Evolutionary conservation across 2,329 filamentous ascomycete species (phyloP).

Genomic region (Fusarium stilboides): DNA sequence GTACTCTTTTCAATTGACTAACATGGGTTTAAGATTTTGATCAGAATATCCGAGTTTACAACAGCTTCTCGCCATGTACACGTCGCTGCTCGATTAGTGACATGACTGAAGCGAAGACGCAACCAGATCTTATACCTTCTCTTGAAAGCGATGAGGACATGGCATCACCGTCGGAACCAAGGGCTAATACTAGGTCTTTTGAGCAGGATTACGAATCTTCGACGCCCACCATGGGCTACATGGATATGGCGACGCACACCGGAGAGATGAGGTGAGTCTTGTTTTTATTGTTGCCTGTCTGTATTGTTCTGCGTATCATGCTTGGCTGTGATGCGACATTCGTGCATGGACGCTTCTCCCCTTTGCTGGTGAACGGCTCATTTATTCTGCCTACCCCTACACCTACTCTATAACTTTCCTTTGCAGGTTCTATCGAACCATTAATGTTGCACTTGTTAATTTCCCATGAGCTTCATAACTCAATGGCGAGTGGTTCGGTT

Average conservation of each 20-base stretch:
- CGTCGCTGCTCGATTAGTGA: neutral
- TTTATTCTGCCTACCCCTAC: neutral
- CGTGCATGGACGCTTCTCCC: neutral
- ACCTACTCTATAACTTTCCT: neutral
- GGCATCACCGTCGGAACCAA: conserved; percentile 19
- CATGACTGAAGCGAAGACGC: conserved; percentile 15
- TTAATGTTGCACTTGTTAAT: conserved; percentile 11
- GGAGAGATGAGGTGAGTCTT: conserved; percentile 70
- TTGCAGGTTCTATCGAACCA: conserved; percentile 2
- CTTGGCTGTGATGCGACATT: conserved; percentile 2
- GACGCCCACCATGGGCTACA: conserved; percentile 68
- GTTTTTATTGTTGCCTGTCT: conserved; percentile 38
- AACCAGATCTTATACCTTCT: conserved; percentile 13
- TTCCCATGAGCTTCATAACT: conserved; percentile 1
- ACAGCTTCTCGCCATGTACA: neutral
- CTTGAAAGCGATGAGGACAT: conserved; percentile 20
- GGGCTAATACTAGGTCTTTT: conserved; percentile 46
- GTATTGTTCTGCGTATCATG: neutral
- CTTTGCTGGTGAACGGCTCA: neutral
- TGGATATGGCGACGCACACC: conserved; percentile 65
- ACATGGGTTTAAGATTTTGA: conserved; percentile 2
- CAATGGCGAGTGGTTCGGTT: conserved; percentile 26
- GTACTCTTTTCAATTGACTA: conserved; percentile 17
- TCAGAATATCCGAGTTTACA: conserved; percentile 1
- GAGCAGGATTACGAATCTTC: conserved; percentile 71